Percentiles rank a stretch among this genome's conserved stretches.
These are phyloP conservation scores for Podila epicladia DNA, from an alignment of 192 early-diverging fungal species.

Conservation along the genomic window DNA sequence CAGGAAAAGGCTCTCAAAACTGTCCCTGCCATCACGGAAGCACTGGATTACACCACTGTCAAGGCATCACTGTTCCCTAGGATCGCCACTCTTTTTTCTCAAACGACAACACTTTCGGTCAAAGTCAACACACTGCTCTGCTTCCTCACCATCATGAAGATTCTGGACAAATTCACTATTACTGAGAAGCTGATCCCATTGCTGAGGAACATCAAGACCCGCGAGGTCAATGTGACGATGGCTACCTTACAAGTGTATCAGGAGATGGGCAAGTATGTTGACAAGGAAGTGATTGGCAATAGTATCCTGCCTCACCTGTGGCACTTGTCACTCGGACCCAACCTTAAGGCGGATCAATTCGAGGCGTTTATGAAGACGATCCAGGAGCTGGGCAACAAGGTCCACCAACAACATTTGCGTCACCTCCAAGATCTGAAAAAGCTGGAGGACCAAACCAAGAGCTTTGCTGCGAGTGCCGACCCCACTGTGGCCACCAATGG, in stretches of 20 bases:
- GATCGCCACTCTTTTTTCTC: slow-evolving; percentile 74
- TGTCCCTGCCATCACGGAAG: slow-evolving; percentile 63
- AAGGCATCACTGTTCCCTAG: slow-evolving; percentile 75
- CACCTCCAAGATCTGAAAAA: slow-evolving; percentile 68
- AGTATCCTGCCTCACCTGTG: slow-evolving; percentile 84
- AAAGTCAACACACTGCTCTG: slow-evolving; percentile 78
- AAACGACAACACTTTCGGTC: slow-evolving; percentile 71
- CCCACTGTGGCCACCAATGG: slow-evolving; percentile 29
- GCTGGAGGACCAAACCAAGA: slow-evolving; percentile 60
- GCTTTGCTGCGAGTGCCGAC: slow-evolving; percentile 34
- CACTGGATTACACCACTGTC: slow-evolving; percentile 69
- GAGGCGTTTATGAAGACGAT: slow-evolving; percentile 71
- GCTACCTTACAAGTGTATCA: slow-evolving; percentile 84
- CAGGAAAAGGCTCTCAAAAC: slow-evolving; percentile 76
- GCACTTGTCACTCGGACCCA: slow-evolving; percentile 74
- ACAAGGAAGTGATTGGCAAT: slow-evolving; percentile 78
- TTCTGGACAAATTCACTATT: slow-evolving; percentile 75
- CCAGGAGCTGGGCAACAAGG: slow-evolving; percentile 58
- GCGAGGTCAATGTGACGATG: slow-evolving; percentile 82
- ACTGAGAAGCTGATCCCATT: slow-evolving; percentile 82
- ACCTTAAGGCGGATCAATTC: slow-evolving; percentile 79
- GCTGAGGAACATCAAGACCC: slow-evolving; percentile 76
- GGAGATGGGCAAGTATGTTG: slow-evolving; percentile 75
- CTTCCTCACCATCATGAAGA: slow-evolving; percentile 73
- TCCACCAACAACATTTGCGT: slow-evolving; percentile 67